Conservation (phyloP, 1,139 yeast species). For the Ogataea hybrid region DNA sequence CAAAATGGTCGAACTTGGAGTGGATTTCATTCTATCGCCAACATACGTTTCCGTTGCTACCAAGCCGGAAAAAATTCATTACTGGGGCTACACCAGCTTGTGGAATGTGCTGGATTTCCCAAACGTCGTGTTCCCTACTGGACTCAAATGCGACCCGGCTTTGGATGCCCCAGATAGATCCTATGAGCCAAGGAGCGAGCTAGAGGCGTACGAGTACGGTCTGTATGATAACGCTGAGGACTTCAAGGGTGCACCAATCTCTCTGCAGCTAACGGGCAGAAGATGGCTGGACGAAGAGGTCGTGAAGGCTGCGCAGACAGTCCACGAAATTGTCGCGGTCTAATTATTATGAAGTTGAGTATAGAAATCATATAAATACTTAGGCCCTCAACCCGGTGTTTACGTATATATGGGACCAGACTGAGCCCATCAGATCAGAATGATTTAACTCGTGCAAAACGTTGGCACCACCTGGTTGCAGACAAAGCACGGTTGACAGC, state of each 20-base stretch:
- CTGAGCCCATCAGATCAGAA: too few relatives aligned
- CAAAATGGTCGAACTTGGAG: constrained; percentile 46
- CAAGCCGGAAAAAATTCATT: constrained; percentile 53
- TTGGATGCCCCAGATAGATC: constrained; percentile 24
- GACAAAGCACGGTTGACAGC: too few relatives aligned
- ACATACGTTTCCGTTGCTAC: constrained; percentile 70
- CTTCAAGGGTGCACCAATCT: constrained; percentile 50
- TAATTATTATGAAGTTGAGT: too few relatives aligned
- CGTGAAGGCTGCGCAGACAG: too few relatives aligned
- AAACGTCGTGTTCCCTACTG: constrained; percentile 50
- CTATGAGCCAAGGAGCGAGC: constrained; percentile 36
- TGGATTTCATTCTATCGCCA: constrained; percentile 67
- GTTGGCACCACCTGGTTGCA: too few relatives aligned
- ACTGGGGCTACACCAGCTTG: constrained; percentile 74
- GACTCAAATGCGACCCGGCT: constrained; percentile 26
- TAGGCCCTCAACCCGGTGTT: too few relatives aligned
- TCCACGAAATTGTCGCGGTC: too few relatives aligned
- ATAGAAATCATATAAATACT: too few relatives aligned
- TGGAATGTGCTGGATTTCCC: constrained; percentile 66
- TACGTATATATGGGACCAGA: too few relatives aligned
- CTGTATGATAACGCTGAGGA: constrained; percentile 35
- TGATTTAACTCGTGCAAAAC: too few relatives aligned
- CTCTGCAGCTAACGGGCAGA: constrained; percentile 47
- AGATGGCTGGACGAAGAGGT: constrained; percentile 47
- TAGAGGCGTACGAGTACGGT: constrained; percentile 41